Evolutionary conservation across 1,139 yeast genomes (phyloP).

Genomic region (Diutina pseudorugosa): DNA sequence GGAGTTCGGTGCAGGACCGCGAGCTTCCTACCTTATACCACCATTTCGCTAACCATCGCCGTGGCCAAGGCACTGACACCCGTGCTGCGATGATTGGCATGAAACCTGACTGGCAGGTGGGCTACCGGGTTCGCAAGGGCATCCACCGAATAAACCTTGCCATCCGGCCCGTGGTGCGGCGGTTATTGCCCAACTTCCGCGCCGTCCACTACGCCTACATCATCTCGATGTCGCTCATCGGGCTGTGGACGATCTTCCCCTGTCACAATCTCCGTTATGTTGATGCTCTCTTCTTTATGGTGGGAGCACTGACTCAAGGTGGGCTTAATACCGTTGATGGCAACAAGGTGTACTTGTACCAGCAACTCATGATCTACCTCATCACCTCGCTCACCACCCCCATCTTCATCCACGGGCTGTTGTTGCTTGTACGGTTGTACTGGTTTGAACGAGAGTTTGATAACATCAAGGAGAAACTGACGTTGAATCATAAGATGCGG

Average conservation of each 20-base stretch:
- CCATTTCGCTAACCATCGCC: too few species aligned
- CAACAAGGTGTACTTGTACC: conserved; percentile 53
- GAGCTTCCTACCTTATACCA: too few species aligned
- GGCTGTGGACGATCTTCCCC: conserved; percentile 69
- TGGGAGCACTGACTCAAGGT: conserved; percentile 81
- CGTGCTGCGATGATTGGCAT: background rate
- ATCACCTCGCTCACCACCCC: conserved; percentile 68
- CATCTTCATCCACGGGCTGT: conserved; percentile 71
- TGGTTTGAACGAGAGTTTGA: conserved; percentile 88
- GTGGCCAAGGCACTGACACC: too few species aligned
- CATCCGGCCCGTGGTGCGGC: background rate
- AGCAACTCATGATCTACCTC: conserved; percentile 59
- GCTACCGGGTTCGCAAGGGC: background rate
- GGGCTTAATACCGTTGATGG: conserved; percentile 75
- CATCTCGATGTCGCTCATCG: conserved; percentile 38
- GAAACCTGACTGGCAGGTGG: background rate
- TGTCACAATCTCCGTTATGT: conserved; percentile 54
- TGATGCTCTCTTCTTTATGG: conserved; percentile 66
- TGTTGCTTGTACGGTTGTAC: conserved; percentile 70
- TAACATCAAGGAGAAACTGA: conserved; percentile 64
- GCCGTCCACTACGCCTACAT: conserved; percentile 70
- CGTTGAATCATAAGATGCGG: conserved; percentile 66
- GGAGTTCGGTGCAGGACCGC: too few species aligned
- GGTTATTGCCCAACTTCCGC: conserved; percentile 57
- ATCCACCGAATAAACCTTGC: background rate